These are phyloP conservation scores for Fusarium sp. DNA, from an alignment of 2,329 filamentous ascomycete species.

Conservation along the genomic window DNA sequence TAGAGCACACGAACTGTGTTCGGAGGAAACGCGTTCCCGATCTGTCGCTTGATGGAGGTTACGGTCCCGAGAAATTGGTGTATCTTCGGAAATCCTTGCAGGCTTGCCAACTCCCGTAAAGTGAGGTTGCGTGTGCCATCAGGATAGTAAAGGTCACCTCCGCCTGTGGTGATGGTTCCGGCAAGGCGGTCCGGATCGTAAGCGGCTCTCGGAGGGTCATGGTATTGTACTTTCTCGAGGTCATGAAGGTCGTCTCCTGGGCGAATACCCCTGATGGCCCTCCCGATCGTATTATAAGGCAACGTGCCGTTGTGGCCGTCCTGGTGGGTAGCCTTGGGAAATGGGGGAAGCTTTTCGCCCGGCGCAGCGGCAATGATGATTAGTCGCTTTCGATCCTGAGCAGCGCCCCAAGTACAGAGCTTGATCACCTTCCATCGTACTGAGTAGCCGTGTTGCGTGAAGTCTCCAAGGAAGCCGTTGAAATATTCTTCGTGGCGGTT, in stretches of 20 bases:
- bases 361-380: slow-evolving; percentile 74
- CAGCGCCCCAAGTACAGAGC: slow-evolving; percentile 65
- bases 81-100: slow-evolving; percentile 77
- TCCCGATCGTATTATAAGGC: slow-evolving; percentile 61
- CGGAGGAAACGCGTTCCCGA: slow-evolving; percentile 85
- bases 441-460: slow-evolving; percentile 77
- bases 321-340: slow-evolving; percentile 74
- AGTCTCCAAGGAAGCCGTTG: slow-evolving; percentile 71
- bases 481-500: slow-evolving; percentile 70
- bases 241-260: slow-evolving; percentile 59
- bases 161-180: slow-evolving; percentile 75
- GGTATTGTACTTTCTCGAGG: slow-evolving; percentile 47
- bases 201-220: slow-evolving; percentile 50
- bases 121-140: slow-evolving; percentile 75
- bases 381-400: slow-evolving; percentile 66
- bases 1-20: slow-evolving; percentile 66
- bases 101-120: slow-evolving; percentile 74
- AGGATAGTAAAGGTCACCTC: slow-evolving; percentile 75
- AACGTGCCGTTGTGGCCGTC: slow-evolving; percentile 54
- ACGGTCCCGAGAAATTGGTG: slow-evolving; percentile 69
- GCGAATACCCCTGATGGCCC: slow-evolving; percentile 58
- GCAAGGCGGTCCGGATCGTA: slow-evolving; percentile 66
- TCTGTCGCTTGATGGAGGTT: slow-evolving; percentile 70
- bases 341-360: slow-evolving; percentile 77
- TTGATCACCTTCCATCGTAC: slow-evolving; percentile 76